These are phyloP conservation scores for Ceratobasidium sp. DNA, from an alignment of 1,284 basidiomycete species.

Conservation along the genomic window DNA sequence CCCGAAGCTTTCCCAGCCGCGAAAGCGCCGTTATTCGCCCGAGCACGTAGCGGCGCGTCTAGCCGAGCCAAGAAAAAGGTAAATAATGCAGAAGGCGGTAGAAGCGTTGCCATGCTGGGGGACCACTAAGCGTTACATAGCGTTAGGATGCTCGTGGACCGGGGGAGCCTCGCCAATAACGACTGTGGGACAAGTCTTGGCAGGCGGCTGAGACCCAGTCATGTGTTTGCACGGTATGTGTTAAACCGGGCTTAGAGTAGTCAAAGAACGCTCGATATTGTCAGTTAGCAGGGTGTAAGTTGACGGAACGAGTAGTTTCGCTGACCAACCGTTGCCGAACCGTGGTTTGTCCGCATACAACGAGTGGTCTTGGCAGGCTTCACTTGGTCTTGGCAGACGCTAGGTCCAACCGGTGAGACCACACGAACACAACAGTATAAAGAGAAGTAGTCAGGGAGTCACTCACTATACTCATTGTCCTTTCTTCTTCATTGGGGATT, in stretches of 20 bases:
- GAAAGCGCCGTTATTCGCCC: conserved; percentile 35
- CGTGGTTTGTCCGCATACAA: conserved; percentile 3
- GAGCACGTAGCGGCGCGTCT: conserved; percentile 19
- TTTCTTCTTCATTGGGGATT: neutral
- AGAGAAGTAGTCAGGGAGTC: neutral
- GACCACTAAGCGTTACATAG: too few species aligned
- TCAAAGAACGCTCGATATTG: neutral
- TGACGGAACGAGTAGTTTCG: conserved; percentile 12
- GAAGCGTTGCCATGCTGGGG: neutral
- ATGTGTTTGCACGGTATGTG: neutral
- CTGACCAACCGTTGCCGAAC: too few species aligned
- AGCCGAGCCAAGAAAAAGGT: neutral
- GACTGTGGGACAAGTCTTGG: too few species aligned
- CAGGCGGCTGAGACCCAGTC: neutral
- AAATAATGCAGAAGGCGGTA: too few species aligned
- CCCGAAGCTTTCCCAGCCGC: conserved; percentile 21
- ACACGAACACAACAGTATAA: neutral
- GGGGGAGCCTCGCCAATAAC: too few species aligned
- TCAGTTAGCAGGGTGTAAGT: conserved; percentile 4
- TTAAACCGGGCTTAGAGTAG: neutral
- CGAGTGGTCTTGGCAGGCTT: neutral
- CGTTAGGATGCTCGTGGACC: too few species aligned
- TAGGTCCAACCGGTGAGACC: too few species aligned
- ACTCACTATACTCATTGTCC: neutral
- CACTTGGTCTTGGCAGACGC: too few species aligned